Percentiles rank a stretch among this genome's conserved stretches.
Evolutionary conservation across 768 basidiomycete species (phyloP).

Genomic region (Mycena vulgaris): DNA sequence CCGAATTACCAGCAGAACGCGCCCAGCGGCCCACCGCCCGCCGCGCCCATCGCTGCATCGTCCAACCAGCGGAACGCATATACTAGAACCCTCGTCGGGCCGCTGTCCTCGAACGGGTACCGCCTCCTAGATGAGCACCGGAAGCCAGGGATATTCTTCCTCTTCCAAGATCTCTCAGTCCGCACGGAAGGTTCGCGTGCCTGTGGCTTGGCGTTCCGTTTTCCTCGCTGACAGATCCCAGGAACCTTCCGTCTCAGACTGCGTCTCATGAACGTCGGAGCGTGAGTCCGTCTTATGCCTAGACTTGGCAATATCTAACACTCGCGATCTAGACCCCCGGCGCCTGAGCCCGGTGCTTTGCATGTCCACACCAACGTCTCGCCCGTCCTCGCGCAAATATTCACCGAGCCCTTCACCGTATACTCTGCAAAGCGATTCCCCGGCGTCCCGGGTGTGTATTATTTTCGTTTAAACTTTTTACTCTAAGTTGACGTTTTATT

Average conservation of each 20-base stretch:
- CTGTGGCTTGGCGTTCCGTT: slow-evolving; percentile 5
- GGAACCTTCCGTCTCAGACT: slow-evolving; percentile 90
- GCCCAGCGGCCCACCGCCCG: slow-evolving; percentile 46
- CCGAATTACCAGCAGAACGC: slow-evolving; percentile 37
- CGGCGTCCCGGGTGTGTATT: slow-evolving; percentile 85
- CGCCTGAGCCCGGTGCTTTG: slow-evolving; percentile 77
- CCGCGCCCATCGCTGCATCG: slow-evolving; percentile 58
- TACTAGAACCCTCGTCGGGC: slow-evolving; percentile 92
- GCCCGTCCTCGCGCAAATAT: slow-evolving; percentile 87
- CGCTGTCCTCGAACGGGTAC: slow-evolving; percentile 89
- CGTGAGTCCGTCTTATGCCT: slow-evolving; percentile 70
- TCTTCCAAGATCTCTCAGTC: slow-evolving; percentile 95
- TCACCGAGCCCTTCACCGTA: slow-evolving; percentile 88
- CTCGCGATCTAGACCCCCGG: slow-evolving; percentile 67
- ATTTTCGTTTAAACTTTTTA: slow-evolving; percentile 34
- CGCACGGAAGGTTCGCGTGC: slow-evolving; percentile 84
- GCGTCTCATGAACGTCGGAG: slow-evolving; percentile 91
- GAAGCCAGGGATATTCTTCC: slow-evolving; percentile 91
- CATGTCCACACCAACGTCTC: slow-evolving; percentile 79
- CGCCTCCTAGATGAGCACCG: slow-evolving; percentile 89
- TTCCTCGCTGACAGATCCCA: slow-evolving; percentile 46
- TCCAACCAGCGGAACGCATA: slow-evolving; percentile 65
- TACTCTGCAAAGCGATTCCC: slow-evolving; percentile 96
- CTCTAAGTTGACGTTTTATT: slow-evolving; percentile 39
- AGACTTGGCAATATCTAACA: slow-evolving; percentile 35